Base-by-base conservation (phyloP, 2,329 filamentous ascomycete genomes). In the Penicillium sp. region DNA sequence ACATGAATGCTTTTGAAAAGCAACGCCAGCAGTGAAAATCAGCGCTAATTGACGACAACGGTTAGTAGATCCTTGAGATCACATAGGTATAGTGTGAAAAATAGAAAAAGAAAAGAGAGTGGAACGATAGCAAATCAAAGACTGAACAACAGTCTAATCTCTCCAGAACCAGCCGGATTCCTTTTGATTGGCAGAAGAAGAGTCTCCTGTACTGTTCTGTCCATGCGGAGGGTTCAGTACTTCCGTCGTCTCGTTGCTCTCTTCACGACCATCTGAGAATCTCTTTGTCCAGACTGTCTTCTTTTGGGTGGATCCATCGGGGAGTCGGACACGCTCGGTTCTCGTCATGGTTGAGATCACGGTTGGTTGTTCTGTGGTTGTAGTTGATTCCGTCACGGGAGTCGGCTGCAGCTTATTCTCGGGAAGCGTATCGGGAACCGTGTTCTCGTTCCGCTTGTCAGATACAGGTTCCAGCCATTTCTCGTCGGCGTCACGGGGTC, bases 261-360 rank as follows among this genome's bases (percentile, higher is more conserved):
- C 79, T 59, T 83, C 80, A 3, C 74, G 71, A 0, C 81, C 81
- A 66, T 83, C 79, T 1, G 76, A 69, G 57, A 81, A 84, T 2
- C 77, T 72, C 58, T 77, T 78, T 53, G 78, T 83, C 13, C 80
- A 66, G 10, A 80, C 68, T 1, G 75, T 74, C 56, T 77, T 81
- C 0, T 77, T 82, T 8, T 77, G 76, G 2, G 81, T 66, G 0
- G 76, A 77, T 10, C 81, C 81, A 60, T 83, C 80, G 0, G 77
- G 70, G 2, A 76, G 67, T 2, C 74, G 75, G 4, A 71, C 75
- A 4, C 77, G 76, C 54, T 80, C 74, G 2, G 78, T 82, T 0
- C 73, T 79, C 1, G 77, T 81, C 37, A 79, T 65, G 1, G 78
- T 80, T 0, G 78, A 80, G 1, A 83, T 62, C 2, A 83, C 62